Evolutionary conservation across 176 grass and related monocot species (phyloP).

Genomic region (Hordeum marinum): DNA sequence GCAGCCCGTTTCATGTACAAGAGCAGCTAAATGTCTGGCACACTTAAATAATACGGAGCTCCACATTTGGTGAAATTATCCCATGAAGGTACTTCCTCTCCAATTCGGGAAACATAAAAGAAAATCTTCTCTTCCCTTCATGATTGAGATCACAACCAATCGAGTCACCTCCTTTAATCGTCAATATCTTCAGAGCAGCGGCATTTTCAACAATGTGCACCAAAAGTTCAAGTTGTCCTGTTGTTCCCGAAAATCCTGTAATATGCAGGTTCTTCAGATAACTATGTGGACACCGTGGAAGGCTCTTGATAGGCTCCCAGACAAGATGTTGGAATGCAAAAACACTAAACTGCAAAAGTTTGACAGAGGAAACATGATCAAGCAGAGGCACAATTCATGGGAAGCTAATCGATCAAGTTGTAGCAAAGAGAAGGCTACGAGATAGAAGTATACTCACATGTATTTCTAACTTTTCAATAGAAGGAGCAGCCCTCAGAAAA

Average conservation of each 20-base stretch:
- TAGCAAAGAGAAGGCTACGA: background rate
- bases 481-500: background rate
- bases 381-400: background rate
- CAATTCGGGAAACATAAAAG: background rate
- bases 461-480: background rate
- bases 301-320: background rate
- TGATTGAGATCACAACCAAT: background rate
- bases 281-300: constrained; percentile 3
- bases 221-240: constrained; percentile 1
- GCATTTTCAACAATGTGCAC: constrained; percentile 12
- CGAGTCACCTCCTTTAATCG: background rate
- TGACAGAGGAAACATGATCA: background rate
- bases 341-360: constrained; percentile 1
- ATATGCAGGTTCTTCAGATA: background rate
- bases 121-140: background rate
- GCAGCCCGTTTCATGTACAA: background rate
- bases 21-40: background rate
- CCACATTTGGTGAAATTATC: background rate
- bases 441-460: background rate
- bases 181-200: background rate
- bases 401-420: background rate
- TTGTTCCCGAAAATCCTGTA: constrained; percentile 1
- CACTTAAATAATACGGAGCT: background rate
- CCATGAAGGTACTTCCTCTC: background rate
- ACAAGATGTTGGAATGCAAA: background rate